Percentiles rank a stretch among this genome's conserved stretches.
Conservation (phyloP, 2,329 filamentous ascomycete species). For the Epichloe typhina region DNA sequence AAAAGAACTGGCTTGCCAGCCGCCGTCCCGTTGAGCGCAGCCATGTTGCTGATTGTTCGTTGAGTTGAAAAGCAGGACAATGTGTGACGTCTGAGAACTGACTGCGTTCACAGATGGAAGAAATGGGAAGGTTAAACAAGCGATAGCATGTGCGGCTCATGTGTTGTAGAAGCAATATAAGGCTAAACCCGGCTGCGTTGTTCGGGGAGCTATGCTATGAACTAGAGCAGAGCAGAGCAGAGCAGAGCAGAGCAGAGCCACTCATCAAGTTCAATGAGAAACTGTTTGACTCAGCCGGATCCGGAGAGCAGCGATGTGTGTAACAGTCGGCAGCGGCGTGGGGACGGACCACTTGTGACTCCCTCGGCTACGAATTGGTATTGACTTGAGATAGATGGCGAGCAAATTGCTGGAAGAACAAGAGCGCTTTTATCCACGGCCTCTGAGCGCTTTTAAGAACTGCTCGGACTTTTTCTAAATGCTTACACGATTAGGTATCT, state of each 20-base stretch:
- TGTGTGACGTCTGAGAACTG: background rate
- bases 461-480: background rate
- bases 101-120: background rate
- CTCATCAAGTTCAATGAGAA: too few relatives aligned
- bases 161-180: background rate
- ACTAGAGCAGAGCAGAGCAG: too few relatives aligned
- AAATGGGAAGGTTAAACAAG: background rate
- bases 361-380: background rate
- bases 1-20: slow-evolving; percentile 28
- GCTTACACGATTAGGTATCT: too few relatives aligned
- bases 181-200: background rate
- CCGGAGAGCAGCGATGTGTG: too few relatives aligned
- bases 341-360: too few relatives aligned
- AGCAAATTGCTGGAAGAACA: background rate
- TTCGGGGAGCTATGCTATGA: too few relatives aligned
- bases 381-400: background rate
- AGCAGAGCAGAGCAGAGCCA: too few relatives aligned
- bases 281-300: background rate
- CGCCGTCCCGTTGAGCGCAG: slow-evolving; percentile 20
- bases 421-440: background rate
- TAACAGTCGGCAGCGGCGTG: too few relatives aligned
- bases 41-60: slow-evolving; percentile 13
- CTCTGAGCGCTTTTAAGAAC: background rate
- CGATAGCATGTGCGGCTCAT: background rate
- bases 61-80: slow-evolving; percentile 3